phyloP scores from a whole-genome alignment of 2,329 filamentous ascomycete species.

The Trichoderma sp. region DNA sequence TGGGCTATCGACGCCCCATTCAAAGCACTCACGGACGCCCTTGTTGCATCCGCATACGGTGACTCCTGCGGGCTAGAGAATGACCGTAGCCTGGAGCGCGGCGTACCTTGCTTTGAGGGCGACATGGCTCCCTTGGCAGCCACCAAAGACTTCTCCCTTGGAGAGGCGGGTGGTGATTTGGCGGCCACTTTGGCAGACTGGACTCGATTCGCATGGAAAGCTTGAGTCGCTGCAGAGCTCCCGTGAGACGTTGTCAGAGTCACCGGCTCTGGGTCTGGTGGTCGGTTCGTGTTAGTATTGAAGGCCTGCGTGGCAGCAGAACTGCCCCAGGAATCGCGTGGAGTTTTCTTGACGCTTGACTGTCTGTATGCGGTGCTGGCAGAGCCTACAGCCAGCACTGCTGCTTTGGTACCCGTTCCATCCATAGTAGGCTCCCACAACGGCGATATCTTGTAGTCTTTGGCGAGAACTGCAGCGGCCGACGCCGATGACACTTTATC shows the following conservation, averaged over 20 bases:
- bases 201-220: constrained; percentile 39
- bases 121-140: constrained; percentile 79
- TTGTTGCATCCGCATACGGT: constrained; percentile 36
- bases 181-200: constrained; percentile 31
- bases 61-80: constrained; percentile 19
- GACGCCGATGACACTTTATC: constrained; percentile 55
- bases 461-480: constrained; percentile 46
- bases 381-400: constrained; percentile 60
- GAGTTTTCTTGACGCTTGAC: constrained; percentile 23
- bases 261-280: constrained; percentile 23
- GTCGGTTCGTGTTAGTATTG: constrained; percentile 32
- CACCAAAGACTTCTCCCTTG: constrained; percentile 65
- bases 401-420: constrained; percentile 71
- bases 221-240: constrained; percentile 39
- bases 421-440: constrained; percentile 65
- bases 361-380: constrained; percentile 37
- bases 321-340: constrained; percentile 54
- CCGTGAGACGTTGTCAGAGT: constrained; percentile 28
- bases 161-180: constrained; percentile 38
- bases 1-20: constrained; percentile 72
- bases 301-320: constrained; percentile 72
- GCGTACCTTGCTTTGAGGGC: constrained; percentile 60
- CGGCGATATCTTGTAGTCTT: constrained; percentile 47
- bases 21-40: constrained; percentile 66
- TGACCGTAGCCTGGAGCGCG: constrained; percentile 57